Conservation (phyloP, 1,139 yeast species). For the Sugiyamaella novakii region DNA sequence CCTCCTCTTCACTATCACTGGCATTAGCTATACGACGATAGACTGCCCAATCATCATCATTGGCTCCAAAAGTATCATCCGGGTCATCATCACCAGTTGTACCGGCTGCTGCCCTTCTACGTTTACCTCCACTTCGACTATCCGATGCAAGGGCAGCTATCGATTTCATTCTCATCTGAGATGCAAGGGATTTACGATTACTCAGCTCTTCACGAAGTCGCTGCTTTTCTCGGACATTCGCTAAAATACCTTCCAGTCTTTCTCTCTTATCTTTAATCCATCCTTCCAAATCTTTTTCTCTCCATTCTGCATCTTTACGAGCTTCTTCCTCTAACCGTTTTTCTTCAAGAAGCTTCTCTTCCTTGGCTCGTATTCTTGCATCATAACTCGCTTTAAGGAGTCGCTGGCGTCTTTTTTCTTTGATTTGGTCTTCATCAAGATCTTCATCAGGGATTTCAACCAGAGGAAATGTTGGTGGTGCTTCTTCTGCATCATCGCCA, state of each 20-base stretch:
- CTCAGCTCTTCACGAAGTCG: constrained; percentile 76
- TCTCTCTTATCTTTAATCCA: constrained; percentile 78
- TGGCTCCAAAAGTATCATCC: constrained; percentile 92
- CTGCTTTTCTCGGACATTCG: constrained; percentile 63
- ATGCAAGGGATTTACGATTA: constrained; percentile 88
- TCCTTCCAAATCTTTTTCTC: constrained; percentile 68
- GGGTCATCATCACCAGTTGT: constrained; percentile 82
- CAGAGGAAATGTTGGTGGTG: constrained; percentile 73
- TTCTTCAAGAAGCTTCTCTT: constrained; percentile 68
- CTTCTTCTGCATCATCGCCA: constrained; percentile 56
- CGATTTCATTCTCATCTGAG: constrained; percentile 89
- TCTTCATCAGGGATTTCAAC: constrained; percentile 80
- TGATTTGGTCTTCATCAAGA: constrained; percentile 73
- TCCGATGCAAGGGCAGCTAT: constrained; percentile 88
- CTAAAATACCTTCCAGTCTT: constrained; percentile 59
- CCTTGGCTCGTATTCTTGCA: constrained; percentile 81
- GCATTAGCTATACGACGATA: constrained; percentile 80
- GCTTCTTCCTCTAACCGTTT: constrained; percentile 49
- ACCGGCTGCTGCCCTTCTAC: constrained; percentile 37
- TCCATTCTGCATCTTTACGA: constrained; percentile 70
- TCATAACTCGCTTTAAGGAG: constrained; percentile 84
- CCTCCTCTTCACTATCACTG: constrained; percentile 71
- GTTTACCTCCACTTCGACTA: constrained; percentile 38
- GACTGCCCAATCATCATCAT: constrained; percentile 94
- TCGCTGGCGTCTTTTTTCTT: constrained; percentile 83